Conservation (phyloP, 2,329 filamentous ascomycete species). For the Ilyonectria robusta region DNA sequence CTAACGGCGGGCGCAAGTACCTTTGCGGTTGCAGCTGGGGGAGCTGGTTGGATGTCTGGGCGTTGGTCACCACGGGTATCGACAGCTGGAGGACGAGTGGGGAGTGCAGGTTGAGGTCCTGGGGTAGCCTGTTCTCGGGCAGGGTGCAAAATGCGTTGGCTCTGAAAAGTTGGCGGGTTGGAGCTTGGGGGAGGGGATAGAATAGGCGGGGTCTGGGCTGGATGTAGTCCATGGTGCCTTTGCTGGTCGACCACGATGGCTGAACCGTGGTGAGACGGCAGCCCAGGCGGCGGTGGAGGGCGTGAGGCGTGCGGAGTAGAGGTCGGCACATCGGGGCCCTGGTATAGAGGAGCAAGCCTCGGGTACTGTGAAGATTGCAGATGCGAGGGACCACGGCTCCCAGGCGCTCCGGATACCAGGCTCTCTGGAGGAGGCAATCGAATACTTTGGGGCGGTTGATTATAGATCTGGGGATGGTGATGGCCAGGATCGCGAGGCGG, state of each 20-base stretch:
- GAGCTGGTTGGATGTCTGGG: constrained; percentile 22
- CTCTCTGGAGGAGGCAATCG: constrained; percentile 47
- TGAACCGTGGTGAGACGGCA: constrained; percentile 29
- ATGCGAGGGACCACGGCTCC: constrained; percentile 31
- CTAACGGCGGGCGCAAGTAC: constrained; percentile 9
- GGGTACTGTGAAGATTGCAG: constrained; percentile 29
- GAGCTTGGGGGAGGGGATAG: constrained; percentile 14
- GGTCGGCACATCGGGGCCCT: constrained; percentile 31
- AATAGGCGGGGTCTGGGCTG: constrained; percentile 20
- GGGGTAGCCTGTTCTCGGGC: constrained; percentile 21
- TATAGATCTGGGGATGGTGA: constrained; percentile 41
- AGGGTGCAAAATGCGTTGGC: constrained; percentile 24
- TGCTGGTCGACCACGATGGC: constrained; percentile 28
- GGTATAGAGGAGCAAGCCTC: constrained; percentile 30
- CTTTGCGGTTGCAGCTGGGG: constrained; percentile 10
- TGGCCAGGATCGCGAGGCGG: constrained; percentile 39
- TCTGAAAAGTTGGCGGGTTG: constrained; percentile 26
- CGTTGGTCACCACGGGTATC: constrained; percentile 16
- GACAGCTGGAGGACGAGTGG: constrained; percentile 11
- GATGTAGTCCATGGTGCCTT: constrained; percentile 17
- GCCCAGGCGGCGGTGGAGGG: constrained; percentile 27
- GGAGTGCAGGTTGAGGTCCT: constrained; percentile 21
- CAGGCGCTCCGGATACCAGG: constrained; percentile 40
- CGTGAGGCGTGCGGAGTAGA: constrained; percentile 37
- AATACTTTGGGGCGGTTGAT: constrained; percentile 45